Evolutionary conservation across 1,139 yeast genomes (phyloP).

Genomic region (Kodamaea anthophila): DNA sequence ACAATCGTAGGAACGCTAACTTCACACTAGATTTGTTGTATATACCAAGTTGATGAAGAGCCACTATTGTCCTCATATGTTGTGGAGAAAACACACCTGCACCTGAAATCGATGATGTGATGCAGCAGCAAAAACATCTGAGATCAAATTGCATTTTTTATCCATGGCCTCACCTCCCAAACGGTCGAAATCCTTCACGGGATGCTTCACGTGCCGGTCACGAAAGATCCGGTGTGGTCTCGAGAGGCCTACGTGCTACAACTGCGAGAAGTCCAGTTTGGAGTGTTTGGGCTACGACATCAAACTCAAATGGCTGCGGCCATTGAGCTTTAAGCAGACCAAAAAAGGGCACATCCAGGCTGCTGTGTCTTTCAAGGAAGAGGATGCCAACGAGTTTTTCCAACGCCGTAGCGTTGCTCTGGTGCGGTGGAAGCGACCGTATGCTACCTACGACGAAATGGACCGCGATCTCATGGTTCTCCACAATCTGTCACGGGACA

Average conservation of each 20-base stretch:
- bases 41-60: too few species aligned
- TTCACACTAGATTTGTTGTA: too few species aligned
- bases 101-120: too few species aligned
- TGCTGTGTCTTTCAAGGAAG: conserved; percentile 20
- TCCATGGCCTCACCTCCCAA: conserved; percentile 5
- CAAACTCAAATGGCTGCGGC: conserved; percentile 69
- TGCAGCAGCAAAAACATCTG: too few species aligned
- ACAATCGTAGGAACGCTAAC: too few species aligned
- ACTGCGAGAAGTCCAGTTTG: conserved; percentile 43
- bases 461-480: conserved; percentile 62
- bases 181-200: conserved; percentile 40
- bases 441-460: conserved; percentile 75
- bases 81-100: too few species aligned
- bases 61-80: too few species aligned
- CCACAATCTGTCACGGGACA: conserved; percentile 45
- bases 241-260: conserved; percentile 35
- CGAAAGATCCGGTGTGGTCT: conserved; percentile 47
- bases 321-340: conserved; percentile 39
- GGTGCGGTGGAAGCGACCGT: conserved; percentile 61
- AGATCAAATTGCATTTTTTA: too few species aligned
- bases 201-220: conserved; percentile 48
- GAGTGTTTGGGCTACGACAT: conserved; percentile 80
- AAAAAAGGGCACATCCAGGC: conserved; percentile 21
- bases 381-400: conserved; percentile 35
- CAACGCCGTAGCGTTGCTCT: conserved; percentile 74